Evolutionary conservation across 768 basidiomycete species (phyloP).

Genomic region (Leucosporidium yakuticum): DNA sequence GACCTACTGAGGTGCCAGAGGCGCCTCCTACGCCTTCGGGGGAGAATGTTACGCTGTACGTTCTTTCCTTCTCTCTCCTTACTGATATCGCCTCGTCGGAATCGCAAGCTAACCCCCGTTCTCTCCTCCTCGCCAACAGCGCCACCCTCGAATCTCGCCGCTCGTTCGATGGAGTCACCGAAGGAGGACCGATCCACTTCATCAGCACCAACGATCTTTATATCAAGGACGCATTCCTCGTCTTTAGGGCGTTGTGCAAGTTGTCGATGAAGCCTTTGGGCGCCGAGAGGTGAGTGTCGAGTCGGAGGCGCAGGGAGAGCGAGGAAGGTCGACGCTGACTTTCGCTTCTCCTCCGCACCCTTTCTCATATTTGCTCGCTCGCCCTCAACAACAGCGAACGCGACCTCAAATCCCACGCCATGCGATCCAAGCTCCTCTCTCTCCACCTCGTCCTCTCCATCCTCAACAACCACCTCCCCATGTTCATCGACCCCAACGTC

Average conservation of each 20-base stretch:
- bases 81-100: background rate
- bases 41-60: constrained; percentile 28
- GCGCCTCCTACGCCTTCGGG: too few species aligned
- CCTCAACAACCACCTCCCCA: constrained; percentile 78
- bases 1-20: background rate
- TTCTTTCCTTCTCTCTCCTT: background rate
- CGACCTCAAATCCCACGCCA: constrained; percentile 91
- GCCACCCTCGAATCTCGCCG: background rate
- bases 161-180: constrained; percentile 5
- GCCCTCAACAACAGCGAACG: constrained; percentile 61
- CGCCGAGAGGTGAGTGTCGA: constrained; percentile 68
- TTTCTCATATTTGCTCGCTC: background rate
- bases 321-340: too few species aligned
- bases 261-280: constrained; percentile 95
- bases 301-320: too few species aligned
- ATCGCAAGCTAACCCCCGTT: background rate
- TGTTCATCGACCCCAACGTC: constrained; percentile 82
- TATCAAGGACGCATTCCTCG: constrained; percentile 95
- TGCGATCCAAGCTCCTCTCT: constrained; percentile 92
- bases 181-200: constrained; percentile 4
- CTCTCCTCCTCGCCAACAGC: background rate
- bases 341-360: background rate
- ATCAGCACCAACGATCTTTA: constrained; percentile 69
- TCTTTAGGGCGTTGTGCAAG: constrained; percentile 94
- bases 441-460: constrained; percentile 89